These are phyloP conservation scores for Wallacemonas rigidus DNA, from an alignment of 208 protist genomes.

Conservation along the genomic window DNA sequence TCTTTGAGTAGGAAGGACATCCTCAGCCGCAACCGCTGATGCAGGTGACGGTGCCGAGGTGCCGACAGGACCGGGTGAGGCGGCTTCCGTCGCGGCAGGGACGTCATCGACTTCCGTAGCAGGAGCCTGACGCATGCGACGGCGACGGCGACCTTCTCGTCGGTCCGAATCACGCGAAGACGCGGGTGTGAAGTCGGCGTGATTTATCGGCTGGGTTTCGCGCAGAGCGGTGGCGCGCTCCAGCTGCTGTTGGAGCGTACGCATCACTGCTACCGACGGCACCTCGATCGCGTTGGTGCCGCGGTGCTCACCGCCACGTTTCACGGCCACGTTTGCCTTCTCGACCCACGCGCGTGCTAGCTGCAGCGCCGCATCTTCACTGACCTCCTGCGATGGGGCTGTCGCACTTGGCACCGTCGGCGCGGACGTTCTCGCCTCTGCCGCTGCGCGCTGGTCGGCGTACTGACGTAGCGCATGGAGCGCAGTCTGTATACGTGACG, in stretches of 20 bases:
- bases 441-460: neutral
- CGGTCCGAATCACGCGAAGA: too few relatives aligned
- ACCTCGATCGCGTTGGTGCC: neutral
- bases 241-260: neutral
- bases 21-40: neutral
- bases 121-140: neutral
- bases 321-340: too few relatives aligned
- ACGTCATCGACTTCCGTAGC: too few relatives aligned
- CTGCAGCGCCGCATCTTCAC: neutral
- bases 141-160: neutral
- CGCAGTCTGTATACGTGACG: neutral
- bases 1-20: neutral
- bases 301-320: neutral
- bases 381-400: neutral
- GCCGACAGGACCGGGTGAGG: neutral
- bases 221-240: neutral
- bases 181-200: neutral
- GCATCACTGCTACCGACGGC: neutral
- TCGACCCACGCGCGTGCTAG: neutral
- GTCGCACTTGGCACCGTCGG: neutral
- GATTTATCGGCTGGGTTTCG: neutral
- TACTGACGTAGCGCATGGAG: conserved; percentile 9
- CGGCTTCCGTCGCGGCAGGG: neutral
- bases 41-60: neutral
- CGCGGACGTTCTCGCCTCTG: neutral